These are phyloP conservation scores for Lactarius evosmus DNA, from an alignment of 768 basidiomycete species.

Conservation along the genomic window DNA sequence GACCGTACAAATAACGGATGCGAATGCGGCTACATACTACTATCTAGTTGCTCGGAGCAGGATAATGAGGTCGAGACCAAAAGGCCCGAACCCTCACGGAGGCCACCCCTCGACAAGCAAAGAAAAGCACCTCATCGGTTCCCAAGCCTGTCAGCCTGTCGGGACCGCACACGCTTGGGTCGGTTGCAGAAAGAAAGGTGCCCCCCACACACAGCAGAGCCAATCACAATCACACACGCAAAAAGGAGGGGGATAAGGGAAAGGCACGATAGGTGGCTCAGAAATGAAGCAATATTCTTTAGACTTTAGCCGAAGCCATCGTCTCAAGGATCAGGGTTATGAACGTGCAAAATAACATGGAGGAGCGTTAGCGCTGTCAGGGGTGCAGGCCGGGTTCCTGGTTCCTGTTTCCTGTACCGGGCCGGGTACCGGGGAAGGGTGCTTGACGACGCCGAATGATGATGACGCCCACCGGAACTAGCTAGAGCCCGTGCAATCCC, in stretches of 20 bases:
- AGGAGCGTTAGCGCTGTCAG: background rate
- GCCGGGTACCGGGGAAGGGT: conserved; percentile 6
- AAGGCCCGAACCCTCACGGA: background rate
- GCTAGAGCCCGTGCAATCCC: background rate
- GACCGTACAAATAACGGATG: background rate
- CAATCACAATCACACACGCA: background rate
- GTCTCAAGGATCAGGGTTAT: background rate
- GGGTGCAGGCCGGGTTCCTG: conserved; percentile 5
- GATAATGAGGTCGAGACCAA: background rate
- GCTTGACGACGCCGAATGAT: conserved; percentile 14
- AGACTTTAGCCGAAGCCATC: background rate
- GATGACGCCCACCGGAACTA: too few relatives aligned
- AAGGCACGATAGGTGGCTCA: background rate
- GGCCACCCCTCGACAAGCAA: background rate
- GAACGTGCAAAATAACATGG: background rate
- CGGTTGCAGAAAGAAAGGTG: background rate
- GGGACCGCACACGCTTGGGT: background rate
- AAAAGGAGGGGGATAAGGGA: background rate
- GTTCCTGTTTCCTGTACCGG: background rate
- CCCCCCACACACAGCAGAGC: background rate
- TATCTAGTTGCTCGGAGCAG: background rate
- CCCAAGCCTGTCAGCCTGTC: background rate
- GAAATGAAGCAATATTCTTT: background rate
- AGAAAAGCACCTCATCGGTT: background rate
- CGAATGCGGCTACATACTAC: background rate